These are phyloP conservation scores for Ganoderma meredithae DNA, from an alignment of 1,284 basidiomycete species.

Conservation along the genomic window DNA sequence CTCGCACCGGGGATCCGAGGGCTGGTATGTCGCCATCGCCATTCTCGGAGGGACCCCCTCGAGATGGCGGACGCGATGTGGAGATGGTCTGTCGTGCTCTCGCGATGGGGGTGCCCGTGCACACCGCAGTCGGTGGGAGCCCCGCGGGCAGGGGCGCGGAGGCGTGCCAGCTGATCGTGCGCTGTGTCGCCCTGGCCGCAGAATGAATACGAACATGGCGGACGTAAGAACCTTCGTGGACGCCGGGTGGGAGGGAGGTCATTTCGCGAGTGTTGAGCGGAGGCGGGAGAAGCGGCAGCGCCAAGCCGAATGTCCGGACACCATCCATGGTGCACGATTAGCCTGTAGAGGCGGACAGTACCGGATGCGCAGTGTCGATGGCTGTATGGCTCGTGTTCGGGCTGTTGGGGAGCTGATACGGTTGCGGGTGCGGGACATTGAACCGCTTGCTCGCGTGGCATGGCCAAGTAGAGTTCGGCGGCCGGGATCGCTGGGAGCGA, in stretches of 20 bases:
- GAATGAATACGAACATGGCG: not conserved
- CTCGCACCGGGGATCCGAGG: not conserved
- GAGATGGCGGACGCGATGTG: not conserved
- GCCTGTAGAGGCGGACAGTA: not conserved
- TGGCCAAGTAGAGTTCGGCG: not conserved
- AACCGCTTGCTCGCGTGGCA: not conserved
- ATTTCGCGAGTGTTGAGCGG: conserved; percentile 4
- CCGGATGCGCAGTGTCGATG: not conserved
- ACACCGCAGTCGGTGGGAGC: not conserved
- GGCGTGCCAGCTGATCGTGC: not conserved
- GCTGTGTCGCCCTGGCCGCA: not conserved
- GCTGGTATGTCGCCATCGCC: not conserved
- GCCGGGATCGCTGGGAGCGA: not conserved
- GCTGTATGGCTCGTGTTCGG: conserved; percentile 7
- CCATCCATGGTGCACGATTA: not conserved
- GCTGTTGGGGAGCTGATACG: not conserved
- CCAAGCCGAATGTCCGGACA: not conserved
- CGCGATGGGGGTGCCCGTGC: conserved; percentile 3
- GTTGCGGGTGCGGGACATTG: not conserved
- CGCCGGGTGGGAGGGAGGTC: not conserved
- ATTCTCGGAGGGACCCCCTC: not conserved
- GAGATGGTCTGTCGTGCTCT: not conserved
- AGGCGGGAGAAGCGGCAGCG: not conserved
- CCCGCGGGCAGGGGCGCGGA: not conserved
- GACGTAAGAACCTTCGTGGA: conserved; percentile 1